A percentile compares a stretch with the other conserved stretches of the same genome.
Evolutionary conservation across 768 basidiomycete species (phyloP).

Genomic region (Guyanaporus albipodus): DNA sequence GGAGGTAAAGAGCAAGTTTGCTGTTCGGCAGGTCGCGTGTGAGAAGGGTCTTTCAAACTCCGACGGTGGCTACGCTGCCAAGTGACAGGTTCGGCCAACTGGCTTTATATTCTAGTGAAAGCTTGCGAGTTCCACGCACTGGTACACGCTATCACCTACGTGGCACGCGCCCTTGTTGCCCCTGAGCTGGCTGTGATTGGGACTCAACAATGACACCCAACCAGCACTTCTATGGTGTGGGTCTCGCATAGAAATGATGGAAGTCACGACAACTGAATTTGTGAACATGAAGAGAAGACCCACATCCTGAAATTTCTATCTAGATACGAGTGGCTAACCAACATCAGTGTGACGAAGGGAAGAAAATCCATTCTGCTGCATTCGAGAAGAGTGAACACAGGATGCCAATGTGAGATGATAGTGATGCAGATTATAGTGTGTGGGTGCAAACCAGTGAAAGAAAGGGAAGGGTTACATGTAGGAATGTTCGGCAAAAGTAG

Average conservation of each 20-base stretch:
- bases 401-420: conserved; percentile 5
- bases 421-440: neutral
- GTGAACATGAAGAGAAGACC: conserved; percentile 3
- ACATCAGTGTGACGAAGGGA: neutral
- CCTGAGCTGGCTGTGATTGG: no score
- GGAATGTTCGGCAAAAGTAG: no score
- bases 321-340: neutral
- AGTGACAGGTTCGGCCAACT: neutral
- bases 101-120: conserved; percentile 1
- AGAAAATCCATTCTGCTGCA: conserved; percentile 6
- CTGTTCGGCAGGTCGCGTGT: conserved; percentile 29
- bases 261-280: neutral
- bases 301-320: neutral
- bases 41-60: conserved; percentile 33
- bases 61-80: conserved; percentile 23
- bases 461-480: no score
- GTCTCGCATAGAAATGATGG: no score
- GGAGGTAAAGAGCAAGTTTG: conserved; percentile 34
- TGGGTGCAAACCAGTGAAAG: conserved; percentile 2
- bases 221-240: no score
- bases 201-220: no score
- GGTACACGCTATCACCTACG: conserved; percentile 14
- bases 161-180: no score
- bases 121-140: conserved; percentile 7
- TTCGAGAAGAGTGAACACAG: neutral